Conservation (phyloP, 2,329 filamentous ascomycete genomes). For the Ascochyta fabae region DNA sequence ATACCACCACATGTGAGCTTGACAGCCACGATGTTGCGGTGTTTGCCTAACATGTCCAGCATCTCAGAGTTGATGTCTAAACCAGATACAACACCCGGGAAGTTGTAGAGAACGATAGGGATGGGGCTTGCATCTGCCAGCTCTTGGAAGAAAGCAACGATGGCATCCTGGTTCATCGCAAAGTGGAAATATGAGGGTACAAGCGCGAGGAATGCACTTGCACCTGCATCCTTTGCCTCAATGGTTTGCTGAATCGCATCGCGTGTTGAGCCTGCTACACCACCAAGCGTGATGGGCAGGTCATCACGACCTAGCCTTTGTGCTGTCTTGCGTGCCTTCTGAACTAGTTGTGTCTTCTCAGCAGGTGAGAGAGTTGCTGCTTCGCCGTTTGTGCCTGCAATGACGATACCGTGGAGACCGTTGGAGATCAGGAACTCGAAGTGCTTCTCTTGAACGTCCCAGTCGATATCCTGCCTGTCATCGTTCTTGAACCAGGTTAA, state of each 20-base stretch:
- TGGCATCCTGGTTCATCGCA: conserved; percentile 47
- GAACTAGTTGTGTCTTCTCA: conserved; percentile 52
- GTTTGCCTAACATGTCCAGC: conserved; percentile 45
- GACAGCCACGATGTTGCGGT: conserved; percentile 48
- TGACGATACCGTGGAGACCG: conserved; percentile 59
- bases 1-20: conserved; percentile 50
- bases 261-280: conserved; percentile 49
- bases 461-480: conserved; percentile 61
- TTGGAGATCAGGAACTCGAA: conserved; percentile 61
- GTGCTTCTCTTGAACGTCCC: conserved; percentile 61
- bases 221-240: conserved; percentile 49
- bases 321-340: conserved; percentile 48
- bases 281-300: conserved; percentile 53
- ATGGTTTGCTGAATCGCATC: conserved; percentile 51
- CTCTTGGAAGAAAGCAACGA: conserved; percentile 46
- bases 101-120: conserved; percentile 58
- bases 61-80: conserved; percentile 54
- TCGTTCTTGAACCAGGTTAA: conserved; percentile 62
- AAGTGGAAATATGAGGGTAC: conserved; percentile 52
- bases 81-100: conserved; percentile 53
- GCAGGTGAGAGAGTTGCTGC: conserved; percentile 49
- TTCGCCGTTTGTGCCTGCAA: conserved; percentile 56
- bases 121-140: conserved; percentile 49
- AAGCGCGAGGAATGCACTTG: conserved; percentile 49
- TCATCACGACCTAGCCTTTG: conserved; percentile 40